Evolutionary conservation across 345 rosid species (phyloP), one percentile per base, ranked within the genome.

Genomic region (Murraya koenigii): DNA sequence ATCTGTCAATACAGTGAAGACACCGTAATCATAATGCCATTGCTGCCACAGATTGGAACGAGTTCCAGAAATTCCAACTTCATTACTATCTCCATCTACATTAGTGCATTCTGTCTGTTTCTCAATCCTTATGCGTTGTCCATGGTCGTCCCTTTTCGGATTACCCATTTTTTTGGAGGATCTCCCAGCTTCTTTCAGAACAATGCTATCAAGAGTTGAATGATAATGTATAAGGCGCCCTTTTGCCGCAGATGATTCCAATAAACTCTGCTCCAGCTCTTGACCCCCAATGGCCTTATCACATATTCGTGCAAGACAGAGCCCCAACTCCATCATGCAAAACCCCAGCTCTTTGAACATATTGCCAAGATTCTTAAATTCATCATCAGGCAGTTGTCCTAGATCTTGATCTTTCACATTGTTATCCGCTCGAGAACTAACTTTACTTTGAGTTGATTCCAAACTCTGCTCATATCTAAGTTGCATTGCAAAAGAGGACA

Each of bases 1-100:
- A 86, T 92, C 86, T 5, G 97, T 94, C 81, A 96, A 84, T 80
- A 94, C 77, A n/a, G 98, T 96, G 82, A 94, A 91, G 81, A 94
- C 83, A 44, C 97, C 95, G 73, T 91, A 94, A 82, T 94, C 99
- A 82, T 88, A 94, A 84, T 94, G 99, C 98, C 99, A 94, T 70
- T 90, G 94, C 87, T 96, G 98, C 98, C 99, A 94, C 7, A 92
- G 82, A 69, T 78, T 77, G 76, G 81, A 70, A 79, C 33, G 55
- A 72, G 71, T 73, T 69, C 81, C 86, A 66, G 36, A 26, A 36
- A 77, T 30, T 25, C 80, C 67, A 56, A 63, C 59, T 75, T 66
- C 85, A 49, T 75, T n/a, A 22, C 71, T 71, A 33, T 47, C 61
- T 73, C 55, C 8, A 67, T 68, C 81, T 80, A 83, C 75, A 66